A percentile compares a stretch with the other conserved stretches of the same genome.
Conservation (phyloP, 2,329 filamentous ascomycete species). For the Colletotrichum siamense region DNA sequence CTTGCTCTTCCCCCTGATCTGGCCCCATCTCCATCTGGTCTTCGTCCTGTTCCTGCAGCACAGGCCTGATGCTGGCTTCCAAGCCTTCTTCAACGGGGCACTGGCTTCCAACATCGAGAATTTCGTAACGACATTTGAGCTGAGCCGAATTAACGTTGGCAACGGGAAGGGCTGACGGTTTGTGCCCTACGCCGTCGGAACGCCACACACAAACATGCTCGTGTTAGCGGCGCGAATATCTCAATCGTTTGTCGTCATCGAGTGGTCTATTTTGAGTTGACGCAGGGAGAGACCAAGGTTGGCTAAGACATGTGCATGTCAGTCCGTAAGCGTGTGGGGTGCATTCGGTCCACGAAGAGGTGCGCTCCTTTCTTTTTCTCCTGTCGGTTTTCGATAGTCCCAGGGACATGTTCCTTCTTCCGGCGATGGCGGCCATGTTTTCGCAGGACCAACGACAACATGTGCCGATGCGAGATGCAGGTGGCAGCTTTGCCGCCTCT, state of each 20-base stretch:
- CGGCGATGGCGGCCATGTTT: neutral
- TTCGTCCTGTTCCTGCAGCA: neutral
- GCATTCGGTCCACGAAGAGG: neutral
- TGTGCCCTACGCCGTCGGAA: neutral
- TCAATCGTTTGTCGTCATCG: neutral
- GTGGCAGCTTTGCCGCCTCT: neutral
- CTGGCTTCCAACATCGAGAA: neutral
- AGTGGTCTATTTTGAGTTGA: neutral
- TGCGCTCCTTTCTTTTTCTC: neutral
- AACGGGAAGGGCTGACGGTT: neutral
- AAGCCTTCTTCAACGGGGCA: neutral
- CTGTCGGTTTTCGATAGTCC: neutral
- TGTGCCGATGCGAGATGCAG: neutral
- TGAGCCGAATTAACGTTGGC: neutral
- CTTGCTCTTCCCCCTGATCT: neutral
- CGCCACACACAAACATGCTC: neutral
- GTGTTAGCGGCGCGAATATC: neutral
- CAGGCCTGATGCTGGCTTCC: neutral
- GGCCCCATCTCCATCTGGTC: neutral
- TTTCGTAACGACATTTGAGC: neutral
- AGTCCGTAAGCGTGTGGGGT: neutral
- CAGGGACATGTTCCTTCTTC: constrained; percentile 4
- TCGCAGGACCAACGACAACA: neutral
- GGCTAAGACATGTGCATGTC: neutral
- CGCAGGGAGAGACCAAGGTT: neutral